A percentile compares a stretch with the other conserved stretches of the same genome.
Conservation (phyloP, 2,329 filamentous ascomycete genomes). For the Alternaria solani region DNA sequence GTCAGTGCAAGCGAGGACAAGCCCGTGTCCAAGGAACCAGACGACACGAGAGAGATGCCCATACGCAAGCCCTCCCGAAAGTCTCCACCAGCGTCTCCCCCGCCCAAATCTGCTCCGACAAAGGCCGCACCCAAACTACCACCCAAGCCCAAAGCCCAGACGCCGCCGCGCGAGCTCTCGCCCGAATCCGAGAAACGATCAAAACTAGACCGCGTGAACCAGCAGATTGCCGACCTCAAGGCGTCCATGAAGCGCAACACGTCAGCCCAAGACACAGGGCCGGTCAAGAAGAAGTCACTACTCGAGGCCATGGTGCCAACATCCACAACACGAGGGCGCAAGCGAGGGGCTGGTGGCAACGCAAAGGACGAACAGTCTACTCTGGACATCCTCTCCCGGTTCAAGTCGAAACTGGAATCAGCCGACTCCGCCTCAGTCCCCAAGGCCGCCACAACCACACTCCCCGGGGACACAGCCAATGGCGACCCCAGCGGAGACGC, state of each 20-base stretch:
- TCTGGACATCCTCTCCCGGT: slow-evolving; percentile 77
- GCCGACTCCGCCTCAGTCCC: slow-evolving; percentile 47
- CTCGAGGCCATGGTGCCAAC: slow-evolving; percentile 78
- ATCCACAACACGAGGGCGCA: slow-evolving; percentile 74
- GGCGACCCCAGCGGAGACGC: background rate
- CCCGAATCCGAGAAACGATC: slow-evolving; percentile 49
- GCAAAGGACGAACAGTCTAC: slow-evolving; percentile 59
- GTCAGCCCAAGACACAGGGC: slow-evolving; percentile 39
- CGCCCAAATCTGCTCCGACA: slow-evolving; percentile 27
- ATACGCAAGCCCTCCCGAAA: slow-evolving; percentile 41
- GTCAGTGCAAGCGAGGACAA: slow-evolving; percentile 59
- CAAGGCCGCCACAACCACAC: slow-evolving; percentile 40
- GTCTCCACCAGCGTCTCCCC: slow-evolving; percentile 36
- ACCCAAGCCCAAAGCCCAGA: slow-evolving; percentile 24
- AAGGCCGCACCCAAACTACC: slow-evolving; percentile 24
- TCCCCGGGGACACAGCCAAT: slow-evolving; percentile 30
- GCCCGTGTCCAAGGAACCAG: slow-evolving; percentile 51
- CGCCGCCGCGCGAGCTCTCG: slow-evolving; percentile 51
- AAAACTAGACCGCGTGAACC: slow-evolving; percentile 74
- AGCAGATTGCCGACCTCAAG: slow-evolving; percentile 81
- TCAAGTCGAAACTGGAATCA: slow-evolving; percentile 74
- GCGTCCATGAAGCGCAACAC: slow-evolving; percentile 77
- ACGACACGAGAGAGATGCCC: slow-evolving; percentile 39
- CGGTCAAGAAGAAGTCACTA: slow-evolving; percentile 64
- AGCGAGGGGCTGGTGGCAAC: slow-evolving; percentile 69